Percentiles rank a stretch among this genome's conserved stretches.
Conservation (phyloP, 2,329 filamentous ascomycete species). For the Dendryphion nanum region DNA sequence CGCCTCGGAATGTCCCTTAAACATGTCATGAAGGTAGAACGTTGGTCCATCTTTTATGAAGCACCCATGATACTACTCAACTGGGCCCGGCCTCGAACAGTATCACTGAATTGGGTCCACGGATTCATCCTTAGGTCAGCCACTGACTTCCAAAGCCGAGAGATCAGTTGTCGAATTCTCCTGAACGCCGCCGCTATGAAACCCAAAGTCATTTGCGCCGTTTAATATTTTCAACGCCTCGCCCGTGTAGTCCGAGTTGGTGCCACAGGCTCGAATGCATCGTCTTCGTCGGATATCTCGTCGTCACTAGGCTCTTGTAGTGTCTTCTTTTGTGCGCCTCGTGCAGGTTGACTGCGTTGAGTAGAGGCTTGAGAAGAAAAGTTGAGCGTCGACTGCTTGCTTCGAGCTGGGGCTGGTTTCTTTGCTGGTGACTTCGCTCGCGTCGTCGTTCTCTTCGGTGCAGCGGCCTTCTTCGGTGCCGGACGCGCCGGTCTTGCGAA, state of each 20-base stretch:
- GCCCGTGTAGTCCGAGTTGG: constrained; percentile 22
- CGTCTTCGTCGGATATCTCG: constrained; percentile 42
- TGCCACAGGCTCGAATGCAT: constrained; percentile 39
- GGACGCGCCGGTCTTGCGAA: constrained; percentile 36
- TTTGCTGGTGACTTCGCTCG: constrained; percentile 18
- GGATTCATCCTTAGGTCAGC: too few relatives aligned
- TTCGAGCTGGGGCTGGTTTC: constrained; percentile 16
- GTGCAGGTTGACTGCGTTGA: constrained; percentile 32
- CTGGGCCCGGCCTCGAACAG: too few relatives aligned
- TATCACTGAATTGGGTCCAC: too few relatives aligned
- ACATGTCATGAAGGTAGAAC: too few relatives aligned
- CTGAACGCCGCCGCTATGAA: constrained; percentile 30
- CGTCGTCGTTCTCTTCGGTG: constrained; percentile 11
- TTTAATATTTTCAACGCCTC: constrained; percentile 17
- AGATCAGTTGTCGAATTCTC: too few relatives aligned
- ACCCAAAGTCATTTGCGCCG: not conserved
- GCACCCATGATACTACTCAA: too few relatives aligned
- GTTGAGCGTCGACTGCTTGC: constrained; percentile 42
- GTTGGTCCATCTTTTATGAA: too few relatives aligned
- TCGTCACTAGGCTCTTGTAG: constrained; percentile 44
- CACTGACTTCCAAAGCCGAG: too few relatives aligned
- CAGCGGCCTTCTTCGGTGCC: constrained; percentile 19
- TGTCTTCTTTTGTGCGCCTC: constrained; percentile 22
- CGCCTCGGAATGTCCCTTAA: too few relatives aligned
- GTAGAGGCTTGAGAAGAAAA: constrained; percentile 40